Percentiles rank a stretch among this genome's conserved stretches.
These are phyloP conservation scores for Phlyctochytrium bullatum DNA, from an alignment of 192 early-diverging fungal species.

Conservation along the genomic window DNA sequence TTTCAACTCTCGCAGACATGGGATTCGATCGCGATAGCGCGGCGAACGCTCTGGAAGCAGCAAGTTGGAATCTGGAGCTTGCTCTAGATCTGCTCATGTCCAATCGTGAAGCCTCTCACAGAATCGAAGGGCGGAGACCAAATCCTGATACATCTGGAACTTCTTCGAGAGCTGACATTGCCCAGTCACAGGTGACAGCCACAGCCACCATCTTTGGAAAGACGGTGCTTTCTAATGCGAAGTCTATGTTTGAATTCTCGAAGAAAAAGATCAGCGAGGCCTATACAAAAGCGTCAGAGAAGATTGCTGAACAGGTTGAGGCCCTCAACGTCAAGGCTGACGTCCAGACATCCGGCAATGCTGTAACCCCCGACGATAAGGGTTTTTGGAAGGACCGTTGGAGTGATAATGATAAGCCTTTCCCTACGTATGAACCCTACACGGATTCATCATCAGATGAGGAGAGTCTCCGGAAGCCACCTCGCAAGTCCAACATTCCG, in stretches of 20 bases:
- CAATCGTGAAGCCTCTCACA: conserved; percentile 21
- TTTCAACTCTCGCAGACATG: conserved; percentile 77
- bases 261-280: conserved; percentile 58
- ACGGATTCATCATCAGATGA: not conserved
- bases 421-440: conserved; percentile 6
- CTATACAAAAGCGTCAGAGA: conserved; percentile 58
- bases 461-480: conserved; percentile 1
- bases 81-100: conserved; percentile 40
- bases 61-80: conserved; percentile 60
- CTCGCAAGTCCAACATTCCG: not conserved
- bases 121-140: no score
- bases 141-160: not conserved
- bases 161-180: not conserved
- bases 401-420: conserved; percentile 1
- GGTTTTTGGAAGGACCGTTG: conserved; percentile 1
- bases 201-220: conserved; percentile 58
- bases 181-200: conserved; percentile 11
- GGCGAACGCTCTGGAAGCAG: conserved; percentile 64
- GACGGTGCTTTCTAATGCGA: conserved; percentile 67
- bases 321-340: not conserved
- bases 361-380: not conserved
- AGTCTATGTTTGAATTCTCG: conserved; percentile 50
- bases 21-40: conserved; percentile 73
- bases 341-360: not conserved
- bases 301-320: conserved; percentile 41